Base-by-base conservation (phyloP, 1,139 yeast genomes). In the Geotrichum siamense region DNA sequence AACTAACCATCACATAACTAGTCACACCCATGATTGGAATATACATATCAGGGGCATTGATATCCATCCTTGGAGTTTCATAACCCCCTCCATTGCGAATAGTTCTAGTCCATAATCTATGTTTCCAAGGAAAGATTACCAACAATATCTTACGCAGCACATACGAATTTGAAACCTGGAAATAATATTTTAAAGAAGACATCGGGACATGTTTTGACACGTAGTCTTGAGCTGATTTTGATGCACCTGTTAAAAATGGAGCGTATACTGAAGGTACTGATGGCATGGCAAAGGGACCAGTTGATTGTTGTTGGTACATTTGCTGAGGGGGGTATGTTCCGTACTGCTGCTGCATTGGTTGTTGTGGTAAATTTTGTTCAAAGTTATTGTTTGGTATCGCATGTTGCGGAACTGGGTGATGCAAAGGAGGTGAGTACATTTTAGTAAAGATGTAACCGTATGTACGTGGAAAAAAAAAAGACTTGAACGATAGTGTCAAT, bases 41-140 rank as follows among this genome's bases (percentile, higher is more conserved):
- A 63, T 93, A 93, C 70, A 91, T 75, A 63, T 93, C 99, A 1
- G 98, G 98, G 0, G 97, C 94, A 60, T 93, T 93, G 50, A 83
- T 72, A 61, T 93, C 98, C 51, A 78, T 82, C 29, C 74, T 63
- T 9, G 96, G 94, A 3, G 83, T 78, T 1, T 84, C 82, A 60
- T 72, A 85, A 16, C 63, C 63, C 3, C 62, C 55, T 16, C 61
- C 58, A 34, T 69, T 56, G 42, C 53, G 61, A 25, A 59, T 49
- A 45, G 60, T 68, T 39, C 59, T 70, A 53, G 55, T 72, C 74
- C 57, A 77, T 48, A 82, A 84, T 55, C 76, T 77, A 61, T 87
- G 91, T 51, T 77, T 71, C 72, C 86, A 93, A 0, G 99, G 99
- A 61, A 87, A 81, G 35, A 91, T 62, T 29, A 93, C 80, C 51